Percentiles rank a stretch among this genome's conserved stretches.
phyloP scores from a whole-genome alignment of 345 rosid species.

The Eucalyptus sp. region DNA sequence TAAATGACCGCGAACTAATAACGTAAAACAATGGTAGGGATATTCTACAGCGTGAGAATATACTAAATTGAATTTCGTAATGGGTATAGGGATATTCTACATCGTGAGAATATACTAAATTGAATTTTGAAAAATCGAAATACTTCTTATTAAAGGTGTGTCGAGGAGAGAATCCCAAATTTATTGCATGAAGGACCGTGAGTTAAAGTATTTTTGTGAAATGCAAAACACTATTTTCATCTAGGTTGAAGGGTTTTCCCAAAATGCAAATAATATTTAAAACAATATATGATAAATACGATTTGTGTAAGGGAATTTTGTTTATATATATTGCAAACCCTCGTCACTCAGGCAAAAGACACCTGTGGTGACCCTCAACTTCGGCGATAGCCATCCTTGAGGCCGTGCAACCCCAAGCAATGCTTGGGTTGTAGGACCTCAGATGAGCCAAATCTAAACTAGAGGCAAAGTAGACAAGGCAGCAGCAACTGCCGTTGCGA shows the following conservation, averaged over 20 bases:
- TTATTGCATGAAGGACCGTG: not conserved
- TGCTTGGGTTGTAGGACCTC: not conserved
- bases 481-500: accelerated
- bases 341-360: not conserved
- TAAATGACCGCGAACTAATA: not conserved
- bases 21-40: not conserved
- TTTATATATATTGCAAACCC: not conserved
- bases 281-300: not conserved
- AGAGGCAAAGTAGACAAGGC: not conserved
- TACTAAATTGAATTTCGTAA: not conserved
- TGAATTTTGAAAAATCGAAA: not conserved
- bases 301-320: not conserved
- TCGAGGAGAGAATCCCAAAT: not conserved
- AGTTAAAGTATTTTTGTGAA: not conserved
- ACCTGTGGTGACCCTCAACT: not conserved
- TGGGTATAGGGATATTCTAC: not conserved
- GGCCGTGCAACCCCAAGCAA: not conserved
- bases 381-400: accelerated
- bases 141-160: not conserved
- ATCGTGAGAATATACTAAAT: not conserved
- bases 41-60: not conserved
- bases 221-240: not conserved
- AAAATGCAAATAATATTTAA: not conserved
- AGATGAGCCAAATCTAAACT: not conserved
- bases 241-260: not conserved